These are phyloP conservation scores for Testicularia cyperi DNA, from an alignment of 1,284 basidiomycete genomes.

Conservation along the genomic window DNA sequence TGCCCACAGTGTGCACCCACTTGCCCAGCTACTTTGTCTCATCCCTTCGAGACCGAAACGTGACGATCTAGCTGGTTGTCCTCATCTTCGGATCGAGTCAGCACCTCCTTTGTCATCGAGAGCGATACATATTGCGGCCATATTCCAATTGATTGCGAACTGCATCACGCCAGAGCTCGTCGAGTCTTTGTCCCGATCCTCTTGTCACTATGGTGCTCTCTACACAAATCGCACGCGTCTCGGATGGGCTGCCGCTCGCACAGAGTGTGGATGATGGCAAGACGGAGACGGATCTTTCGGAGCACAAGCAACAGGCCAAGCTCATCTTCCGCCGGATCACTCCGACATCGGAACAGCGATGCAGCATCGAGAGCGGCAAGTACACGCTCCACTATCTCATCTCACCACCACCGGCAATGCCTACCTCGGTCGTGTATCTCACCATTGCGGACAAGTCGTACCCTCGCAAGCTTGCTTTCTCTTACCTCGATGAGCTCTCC, in stretches of 20 bases:
- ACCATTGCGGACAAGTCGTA: constrained; percentile 96
- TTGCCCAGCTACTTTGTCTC: too few relatives aligned
- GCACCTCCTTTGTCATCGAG: background rate
- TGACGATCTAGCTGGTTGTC: too few relatives aligned
- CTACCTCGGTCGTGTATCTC: constrained; percentile 76
- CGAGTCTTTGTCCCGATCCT: too few relatives aligned
- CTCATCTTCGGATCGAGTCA: too few relatives aligned
- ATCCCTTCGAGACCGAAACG: too few relatives aligned
- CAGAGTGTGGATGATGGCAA: constrained; percentile 63
- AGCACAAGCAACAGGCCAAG: constrained; percentile 98
- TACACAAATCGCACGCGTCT: constrained; percentile 56
- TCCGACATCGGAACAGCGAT: constrained; percentile 87
- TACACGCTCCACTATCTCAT: constrained; percentile 97
- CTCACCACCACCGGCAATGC: constrained; percentile 60
- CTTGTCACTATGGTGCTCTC: constrained; percentile 56
- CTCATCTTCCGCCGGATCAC: constrained; percentile 86
- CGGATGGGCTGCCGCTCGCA: constrained; percentile 51
- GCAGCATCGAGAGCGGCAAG: constrained; percentile 92
- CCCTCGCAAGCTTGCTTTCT: constrained; percentile 94
- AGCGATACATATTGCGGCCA: too few relatives aligned
- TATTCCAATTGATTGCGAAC: background rate
- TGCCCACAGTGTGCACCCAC: too few relatives aligned
- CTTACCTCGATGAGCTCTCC: constrained; percentile 92
- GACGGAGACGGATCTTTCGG: constrained; percentile 88
- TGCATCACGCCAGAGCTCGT: too few relatives aligned